A percentile compares a stretch with the other conserved stretches of the same genome.
Evolutionary conservation across 73 alveolate genomes (phyloP).

Genomic region (Uronychia setigera): DNA sequence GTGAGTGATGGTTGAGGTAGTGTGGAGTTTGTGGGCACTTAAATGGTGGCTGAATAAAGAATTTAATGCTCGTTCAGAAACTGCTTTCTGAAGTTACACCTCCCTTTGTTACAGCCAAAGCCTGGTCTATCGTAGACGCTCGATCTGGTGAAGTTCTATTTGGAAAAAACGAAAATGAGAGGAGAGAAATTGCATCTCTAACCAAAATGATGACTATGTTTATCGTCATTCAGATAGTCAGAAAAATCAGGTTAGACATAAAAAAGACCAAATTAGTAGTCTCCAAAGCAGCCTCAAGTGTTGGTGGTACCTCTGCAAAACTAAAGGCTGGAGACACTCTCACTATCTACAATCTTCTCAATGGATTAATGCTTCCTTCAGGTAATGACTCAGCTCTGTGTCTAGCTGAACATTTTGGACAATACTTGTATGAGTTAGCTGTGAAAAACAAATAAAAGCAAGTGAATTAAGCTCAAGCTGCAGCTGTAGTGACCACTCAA

Average conservation of each 20-base stretch:
- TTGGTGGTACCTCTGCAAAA: slow-evolving; percentile 86
- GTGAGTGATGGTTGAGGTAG: no score
- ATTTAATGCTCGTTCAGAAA: slow-evolving; percentile 63
- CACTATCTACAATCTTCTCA: slow-evolving; percentile 79
- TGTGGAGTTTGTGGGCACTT: no score
- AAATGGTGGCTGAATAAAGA: no score
- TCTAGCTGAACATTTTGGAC: slow-evolving; percentile 66
- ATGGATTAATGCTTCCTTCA: slow-evolving; percentile 85
- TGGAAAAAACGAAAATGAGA: slow-evolving; percentile 65
- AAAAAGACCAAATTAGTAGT: slow-evolving; percentile 71
- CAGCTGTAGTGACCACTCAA: neutral
- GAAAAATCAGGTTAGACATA: slow-evolving; percentile 58
- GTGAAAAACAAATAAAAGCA: slow-evolving; percentile 28
- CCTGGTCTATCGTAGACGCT: slow-evolving; percentile 61
- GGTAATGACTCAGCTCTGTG: slow-evolving; percentile 90
- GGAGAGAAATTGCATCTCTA: slow-evolving; percentile 85
- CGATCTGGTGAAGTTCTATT: slow-evolving; percentile 69
- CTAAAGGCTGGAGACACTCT: slow-evolving; percentile 73
- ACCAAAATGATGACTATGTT: slow-evolving; percentile 89
- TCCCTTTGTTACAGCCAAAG: slow-evolving; percentile 61
- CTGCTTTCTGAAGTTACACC: slow-evolving; percentile 59
- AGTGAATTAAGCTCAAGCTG: neutral
- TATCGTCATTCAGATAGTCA: slow-evolving; percentile 59
- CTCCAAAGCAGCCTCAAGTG: slow-evolving; percentile 63
- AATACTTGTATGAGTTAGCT: slow-evolving; percentile 59